phyloP scores from a whole-genome alignment of 768 basidiomycete species.

The Candolleomyces aberdarensis region DNA sequence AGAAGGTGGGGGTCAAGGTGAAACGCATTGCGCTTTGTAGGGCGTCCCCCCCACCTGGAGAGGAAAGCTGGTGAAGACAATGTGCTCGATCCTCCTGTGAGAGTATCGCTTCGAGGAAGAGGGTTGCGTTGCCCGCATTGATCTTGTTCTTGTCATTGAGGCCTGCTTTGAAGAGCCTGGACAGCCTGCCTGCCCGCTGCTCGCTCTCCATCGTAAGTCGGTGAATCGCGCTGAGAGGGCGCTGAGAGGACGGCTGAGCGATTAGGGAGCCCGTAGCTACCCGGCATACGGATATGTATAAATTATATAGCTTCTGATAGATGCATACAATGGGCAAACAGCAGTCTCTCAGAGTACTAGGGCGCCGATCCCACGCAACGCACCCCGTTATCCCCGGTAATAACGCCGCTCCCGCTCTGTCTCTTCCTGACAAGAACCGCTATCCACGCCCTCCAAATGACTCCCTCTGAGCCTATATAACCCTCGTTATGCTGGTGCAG shows the following conservation, averaged over 20 bases:
- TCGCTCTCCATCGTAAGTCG: slow-evolving; percentile 1
- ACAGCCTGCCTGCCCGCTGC: slow-evolving; percentile 29
- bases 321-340: not conserved
- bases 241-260: too few species aligned
- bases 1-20: slow-evolving; percentile 33
- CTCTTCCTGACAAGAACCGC: not conserved
- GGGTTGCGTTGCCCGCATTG: slow-evolving; percentile 19
- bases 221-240: too few species aligned
- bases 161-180: slow-evolving; percentile 31
- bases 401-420: slow-evolving; percentile 17
- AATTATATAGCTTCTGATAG: not conserved
- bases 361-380: not conserved
- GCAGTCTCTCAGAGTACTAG: too few species aligned
- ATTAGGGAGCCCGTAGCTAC: too few species aligned
- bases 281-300: too few species aligned
- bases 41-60: slow-evolving; percentile 31
- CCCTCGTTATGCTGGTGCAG: not conserved
- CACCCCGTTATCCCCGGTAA: slow-evolving; percentile 3
- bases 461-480: not conserved
- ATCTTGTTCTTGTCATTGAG: slow-evolving; percentile 25
- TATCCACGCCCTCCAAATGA: not conserved
- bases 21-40: slow-evolving; percentile 40
- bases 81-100: slow-evolving; percentile 32
- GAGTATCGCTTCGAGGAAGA: slow-evolving; percentile 47
- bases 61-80: slow-evolving; percentile 34